Conservation (phyloP, 192 early-diverging fungal genomes). For the Coemansia brasiliensis region DNA sequence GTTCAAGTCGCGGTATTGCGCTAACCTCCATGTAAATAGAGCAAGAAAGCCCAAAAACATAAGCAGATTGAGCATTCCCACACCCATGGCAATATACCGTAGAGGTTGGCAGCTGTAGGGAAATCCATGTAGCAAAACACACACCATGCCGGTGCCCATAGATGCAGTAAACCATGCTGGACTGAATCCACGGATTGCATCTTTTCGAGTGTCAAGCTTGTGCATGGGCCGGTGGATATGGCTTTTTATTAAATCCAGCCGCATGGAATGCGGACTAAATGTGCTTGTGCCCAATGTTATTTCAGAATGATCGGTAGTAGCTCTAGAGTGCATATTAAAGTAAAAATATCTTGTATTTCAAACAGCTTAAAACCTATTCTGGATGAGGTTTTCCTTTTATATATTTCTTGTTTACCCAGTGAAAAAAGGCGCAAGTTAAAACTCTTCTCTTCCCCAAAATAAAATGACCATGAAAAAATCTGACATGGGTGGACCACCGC, state of each 20-base stretch:
- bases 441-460: too few species aligned
- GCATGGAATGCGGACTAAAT: neutral
- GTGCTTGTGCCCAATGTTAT: constrained; percentile 9
- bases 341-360: neutral
- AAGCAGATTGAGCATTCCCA: constrained; percentile 43
- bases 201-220: constrained; percentile 29
- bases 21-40: constrained; percentile 31
- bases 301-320: constrained; percentile 18
- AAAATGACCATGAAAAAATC: too few species aligned
- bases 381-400: too few species aligned
- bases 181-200: constrained; percentile 53
- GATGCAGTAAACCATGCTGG: constrained; percentile 59
- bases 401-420: too few species aligned
- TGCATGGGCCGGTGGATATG: constrained; percentile 50
- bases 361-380: too few species aligned
- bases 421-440: too few species aligned
- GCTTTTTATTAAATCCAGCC: constrained; percentile 4
- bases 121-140: constrained; percentile 31
- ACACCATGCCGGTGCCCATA: constrained; percentile 58
- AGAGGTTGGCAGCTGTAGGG: constrained; percentile 49
- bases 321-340: constrained; percentile 1
- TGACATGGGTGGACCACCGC: too few species aligned
- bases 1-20: constrained; percentile 47
- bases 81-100: constrained; percentile 38
- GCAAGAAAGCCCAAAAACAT: constrained; percentile 29